Conservation (phyloP, 352 stramenopile genomes). For the Phytophthora lateralis region DNA sequence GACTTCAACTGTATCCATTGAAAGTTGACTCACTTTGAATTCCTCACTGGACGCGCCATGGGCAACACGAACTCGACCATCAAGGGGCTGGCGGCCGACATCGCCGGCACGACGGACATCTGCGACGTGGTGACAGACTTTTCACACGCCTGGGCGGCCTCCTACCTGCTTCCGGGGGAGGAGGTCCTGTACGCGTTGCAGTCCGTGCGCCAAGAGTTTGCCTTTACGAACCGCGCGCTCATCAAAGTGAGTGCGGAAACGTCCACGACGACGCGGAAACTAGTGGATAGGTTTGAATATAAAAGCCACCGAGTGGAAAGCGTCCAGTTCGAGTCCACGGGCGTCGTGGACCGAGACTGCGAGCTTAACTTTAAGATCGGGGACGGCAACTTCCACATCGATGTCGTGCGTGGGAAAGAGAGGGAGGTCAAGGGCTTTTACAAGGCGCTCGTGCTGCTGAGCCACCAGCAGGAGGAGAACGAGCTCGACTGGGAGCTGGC, state of each 20-base stretch:
- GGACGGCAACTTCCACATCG: constrained; percentile 31
- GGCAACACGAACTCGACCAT: constrained; percentile 38
- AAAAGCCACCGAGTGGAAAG: constrained; percentile 27
- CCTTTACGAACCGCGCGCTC: constrained; percentile 62
- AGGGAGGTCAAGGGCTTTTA: constrained; percentile 38
- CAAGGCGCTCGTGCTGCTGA: constrained; percentile 47
- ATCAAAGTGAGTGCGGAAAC: constrained; percentile 41
- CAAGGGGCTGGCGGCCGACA: constrained; percentile 49
- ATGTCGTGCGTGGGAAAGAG: constrained; percentile 39
- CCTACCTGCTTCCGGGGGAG: constrained; percentile 49
- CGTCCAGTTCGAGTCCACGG: constrained; percentile 51
- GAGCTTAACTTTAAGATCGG: constrained; percentile 49
- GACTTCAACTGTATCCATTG: constrained; percentile 27
- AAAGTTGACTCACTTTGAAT: constrained; percentile 16
- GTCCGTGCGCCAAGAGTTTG: constrained; percentile 58
- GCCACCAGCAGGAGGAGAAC: constrained; percentile 42
- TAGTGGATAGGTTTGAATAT: constrained; percentile 46
- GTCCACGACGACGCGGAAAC: constrained; percentile 38
- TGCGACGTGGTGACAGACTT: constrained; percentile 41
- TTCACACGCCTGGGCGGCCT: constrained; percentile 23
- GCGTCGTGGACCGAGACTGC: constrained; percentile 52
- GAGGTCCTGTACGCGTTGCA: constrained; percentile 52
- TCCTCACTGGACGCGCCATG: constrained; percentile 19
- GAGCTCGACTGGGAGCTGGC: constrained; percentile 42
- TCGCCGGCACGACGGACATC: constrained; percentile 55